Conservation (phyloP, 2,329 filamentous ascomycete genomes). For the Stachybotrys elegans region DNA sequence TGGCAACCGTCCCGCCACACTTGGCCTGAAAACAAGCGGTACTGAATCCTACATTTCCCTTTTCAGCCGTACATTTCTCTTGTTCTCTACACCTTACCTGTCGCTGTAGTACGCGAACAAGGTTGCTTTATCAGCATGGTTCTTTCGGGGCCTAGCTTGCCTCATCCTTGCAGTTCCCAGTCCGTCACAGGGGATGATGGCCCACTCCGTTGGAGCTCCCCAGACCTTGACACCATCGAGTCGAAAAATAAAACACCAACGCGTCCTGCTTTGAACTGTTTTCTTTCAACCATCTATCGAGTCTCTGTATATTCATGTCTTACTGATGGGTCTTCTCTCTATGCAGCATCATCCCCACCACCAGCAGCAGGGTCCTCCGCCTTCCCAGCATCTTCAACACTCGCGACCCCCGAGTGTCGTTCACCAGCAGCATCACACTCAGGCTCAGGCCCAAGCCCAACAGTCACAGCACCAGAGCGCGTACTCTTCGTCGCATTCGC, state of each 20-base stretch:
- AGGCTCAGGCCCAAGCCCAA: slow-evolving; percentile 58
- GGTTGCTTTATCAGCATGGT: slow-evolving; percentile 33
- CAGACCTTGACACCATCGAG: slow-evolving; percentile 41
- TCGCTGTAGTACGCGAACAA: slow-evolving; percentile 22
- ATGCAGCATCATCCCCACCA: slow-evolving; percentile 75
- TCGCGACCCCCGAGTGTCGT: slow-evolving; percentile 68
- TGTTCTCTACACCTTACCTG: slow-evolving; percentile 17
- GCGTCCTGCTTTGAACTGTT: slow-evolving; percentile 38
- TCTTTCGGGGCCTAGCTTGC: slow-evolving; percentile 39
- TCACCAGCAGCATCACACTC: slow-evolving; percentile 66
- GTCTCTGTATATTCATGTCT: slow-evolving; percentile 30
- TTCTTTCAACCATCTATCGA: slow-evolving; percentile 29
- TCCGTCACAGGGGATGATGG: slow-evolving; percentile 35
- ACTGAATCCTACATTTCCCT: slow-evolving; percentile 12
- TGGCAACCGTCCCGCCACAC: not conserved
- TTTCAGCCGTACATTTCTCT: no score
- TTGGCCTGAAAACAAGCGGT: slow-evolving; percentile 18
- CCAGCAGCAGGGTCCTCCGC: slow-evolving; percentile 66
- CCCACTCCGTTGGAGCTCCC: slow-evolving; percentile 32
- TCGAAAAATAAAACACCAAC: slow-evolving; percentile 46
- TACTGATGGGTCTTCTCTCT: slow-evolving; percentile 57
- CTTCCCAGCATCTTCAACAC: slow-evolving; percentile 62
- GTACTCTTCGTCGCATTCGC: slow-evolving; percentile 63
- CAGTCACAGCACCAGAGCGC: slow-evolving; percentile 59
- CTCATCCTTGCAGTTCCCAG: slow-evolving; percentile 45